Base-by-base conservation (phyloP, 2,329 filamentous ascomycete genomes). In the Fusarium heterosporum region DNA sequence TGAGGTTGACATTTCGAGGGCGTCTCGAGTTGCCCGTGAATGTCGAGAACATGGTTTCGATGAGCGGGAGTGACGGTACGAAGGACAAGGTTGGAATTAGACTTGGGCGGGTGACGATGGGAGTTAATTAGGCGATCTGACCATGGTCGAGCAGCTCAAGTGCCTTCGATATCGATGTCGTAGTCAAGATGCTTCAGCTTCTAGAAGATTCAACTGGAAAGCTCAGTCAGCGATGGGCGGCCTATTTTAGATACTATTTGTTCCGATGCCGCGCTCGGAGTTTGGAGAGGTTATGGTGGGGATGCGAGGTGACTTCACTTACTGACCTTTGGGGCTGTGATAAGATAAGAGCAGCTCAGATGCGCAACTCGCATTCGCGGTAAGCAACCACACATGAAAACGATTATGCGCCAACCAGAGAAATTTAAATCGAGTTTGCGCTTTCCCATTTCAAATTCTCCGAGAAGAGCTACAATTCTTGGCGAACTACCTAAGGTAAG, bases 1-100 rank as follows among this genome's bases (percentile, higher is more conserved):
- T 96, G 64, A 99, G 89, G 79, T 98, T 97, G 76, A 98, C 93
- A 77, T 97, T 94, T 69, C 96, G 90, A 64, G 91, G 90, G 70
- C 92, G 91, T 74, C 93, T 90, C 72, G 93, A 92, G 79, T 82
- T 92, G 72, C 96, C 96, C 25, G 92, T 96, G 81, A 99, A 99
- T 53, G 91, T 93, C 64, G 91, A 90, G 81, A 96, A 96, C 95
- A 97, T 97, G 76, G 62, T 36, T 70, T 53, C 46, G 57, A 49
- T 17, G 50, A 53, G 50, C 39, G 42, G 51, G 38, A 48, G 40
- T 7, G 55, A 41, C 45, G 55, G 55, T 34, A 34, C 26, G 55
- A 62, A 38, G 55, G 61, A 43, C 43, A 36, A 47, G 46, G 57
- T 46, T 29, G 43, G 17, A 13, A 22, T 22, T 32, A 36, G 47